Evolutionary conservation across 768 basidiomycete genomes (phyloP).

Genomic region (Pulveroboletus ravenelii): DNA sequence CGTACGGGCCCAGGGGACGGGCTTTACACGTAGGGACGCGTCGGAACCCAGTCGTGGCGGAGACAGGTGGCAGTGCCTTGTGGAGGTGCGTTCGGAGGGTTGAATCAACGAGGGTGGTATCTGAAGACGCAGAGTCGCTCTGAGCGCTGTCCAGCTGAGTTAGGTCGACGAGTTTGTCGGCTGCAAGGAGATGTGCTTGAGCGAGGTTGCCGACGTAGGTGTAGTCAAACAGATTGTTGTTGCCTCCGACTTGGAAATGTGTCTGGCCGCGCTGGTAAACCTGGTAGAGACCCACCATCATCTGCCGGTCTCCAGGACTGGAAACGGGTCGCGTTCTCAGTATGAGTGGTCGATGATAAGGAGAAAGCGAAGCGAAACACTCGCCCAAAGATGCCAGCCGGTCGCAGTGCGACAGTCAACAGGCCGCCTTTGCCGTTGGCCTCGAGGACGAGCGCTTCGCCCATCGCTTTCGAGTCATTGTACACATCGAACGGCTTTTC

Average conservation of each 20-base stretch:
- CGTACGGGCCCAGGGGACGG: constrained; percentile 79
- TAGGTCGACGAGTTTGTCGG: constrained; percentile 68
- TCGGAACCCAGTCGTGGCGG: constrained; percentile 56
- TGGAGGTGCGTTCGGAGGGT: constrained; percentile 41
- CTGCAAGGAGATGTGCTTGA: constrained; percentile 88
- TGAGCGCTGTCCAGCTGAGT: constrained; percentile 34
- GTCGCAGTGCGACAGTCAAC: constrained; percentile 84
- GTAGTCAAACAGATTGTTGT: constrained; percentile 92
- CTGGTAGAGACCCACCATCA: constrained; percentile 71
- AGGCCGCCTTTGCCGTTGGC: constrained; percentile 85
- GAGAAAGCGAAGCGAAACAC: constrained; percentile 19
- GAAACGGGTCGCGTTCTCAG: not conserved
- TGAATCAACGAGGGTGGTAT: constrained; percentile 38
- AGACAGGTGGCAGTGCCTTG: constrained; percentile 55
- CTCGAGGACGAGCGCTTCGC: constrained; percentile 74
- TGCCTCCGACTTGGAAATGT: constrained; percentile 90
- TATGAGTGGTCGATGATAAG: constrained; percentile 2
- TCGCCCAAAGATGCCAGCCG: constrained; percentile 94
- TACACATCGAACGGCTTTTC: constrained; percentile 81
- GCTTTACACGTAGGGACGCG: constrained; percentile 76
- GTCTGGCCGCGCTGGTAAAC: constrained; percentile 81
- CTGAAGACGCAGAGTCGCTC: constrained; percentile 12
- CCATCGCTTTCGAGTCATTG: constrained; percentile 90
- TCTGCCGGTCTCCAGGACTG: constrained; percentile 90
- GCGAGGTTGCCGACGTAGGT: constrained; percentile 97